phyloP scores from a whole-genome alignment of 2,329 filamentous ascomycete genomes.

The Myotisia sp. region DNA sequence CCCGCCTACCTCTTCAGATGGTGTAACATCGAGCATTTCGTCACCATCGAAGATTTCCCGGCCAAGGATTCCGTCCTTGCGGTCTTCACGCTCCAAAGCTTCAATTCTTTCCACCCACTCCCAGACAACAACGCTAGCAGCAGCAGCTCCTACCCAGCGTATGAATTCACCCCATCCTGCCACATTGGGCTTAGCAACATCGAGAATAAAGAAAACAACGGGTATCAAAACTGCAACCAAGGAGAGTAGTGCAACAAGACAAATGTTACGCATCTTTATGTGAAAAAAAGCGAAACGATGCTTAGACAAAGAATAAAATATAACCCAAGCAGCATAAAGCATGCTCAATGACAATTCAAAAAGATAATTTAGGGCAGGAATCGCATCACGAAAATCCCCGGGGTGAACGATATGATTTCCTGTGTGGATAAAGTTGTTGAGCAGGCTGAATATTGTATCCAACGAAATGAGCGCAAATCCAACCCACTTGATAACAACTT shows the following conservation, averaged over 20 bases:
- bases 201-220: constrained; percentile 83
- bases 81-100: constrained; percentile 78
- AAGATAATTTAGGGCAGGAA: constrained; percentile 80
- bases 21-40: constrained; percentile 65
- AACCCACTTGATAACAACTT: constrained; percentile 97
- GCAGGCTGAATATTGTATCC: constrained; percentile 76
- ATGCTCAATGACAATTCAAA: constrained; percentile 78
- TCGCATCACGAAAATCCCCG: constrained; percentile 68
- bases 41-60: constrained; percentile 88
- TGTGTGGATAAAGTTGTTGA: constrained; percentile 67
- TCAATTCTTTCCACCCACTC: constrained; percentile 96
- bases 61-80: constrained; percentile 82
- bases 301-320: constrained; percentile 87
- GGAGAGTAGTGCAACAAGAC: constrained; percentile 63
- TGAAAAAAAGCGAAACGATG: constrained; percentile 85
- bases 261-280: constrained; percentile 77
- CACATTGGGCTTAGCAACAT: constrained; percentile 72
- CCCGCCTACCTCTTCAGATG: constrained; percentile 40
- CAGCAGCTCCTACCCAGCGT: constrained; percentile 86
- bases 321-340: constrained; percentile 82
- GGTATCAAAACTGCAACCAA: constrained; percentile 72
- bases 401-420: constrained; percentile 37
- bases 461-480: constrained; percentile 86
- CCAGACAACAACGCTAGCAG: constrained; percentile 93
- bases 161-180: constrained; percentile 93